Evolutionary conservation across 2,329 filamentous ascomycete species (phyloP).

Genomic region (Botrytis medusae): DNA sequence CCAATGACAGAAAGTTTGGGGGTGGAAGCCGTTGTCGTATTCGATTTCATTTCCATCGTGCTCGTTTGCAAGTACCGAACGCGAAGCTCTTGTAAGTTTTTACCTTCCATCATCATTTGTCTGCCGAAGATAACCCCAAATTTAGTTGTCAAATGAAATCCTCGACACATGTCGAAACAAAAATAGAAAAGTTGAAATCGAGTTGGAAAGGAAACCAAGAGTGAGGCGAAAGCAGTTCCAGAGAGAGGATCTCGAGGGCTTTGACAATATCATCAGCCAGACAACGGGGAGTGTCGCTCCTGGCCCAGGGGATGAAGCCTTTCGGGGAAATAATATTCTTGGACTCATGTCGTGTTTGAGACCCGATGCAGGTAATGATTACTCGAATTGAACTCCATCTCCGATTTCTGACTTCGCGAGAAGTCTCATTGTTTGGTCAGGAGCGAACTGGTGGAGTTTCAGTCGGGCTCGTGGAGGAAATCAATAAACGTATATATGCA

Average conservation of each 20-base stretch:
- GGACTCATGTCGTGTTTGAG: not conserved
- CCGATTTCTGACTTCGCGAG: not conserved
- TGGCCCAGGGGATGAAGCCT: not conserved
- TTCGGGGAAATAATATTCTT: not conserved
- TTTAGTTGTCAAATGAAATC: too few species aligned
- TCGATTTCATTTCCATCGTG: not conserved
- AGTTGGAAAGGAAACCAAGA: not conserved
- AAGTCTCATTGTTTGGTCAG: not conserved
- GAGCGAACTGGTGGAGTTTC: not conserved
- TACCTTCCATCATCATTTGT: slow-evolving; percentile 4
- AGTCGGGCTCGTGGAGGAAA: not conserved
- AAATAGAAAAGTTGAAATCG: not conserved
- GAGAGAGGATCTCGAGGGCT: not conserved
- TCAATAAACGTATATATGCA: not conserved
- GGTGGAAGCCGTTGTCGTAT: not conserved
- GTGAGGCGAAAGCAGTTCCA: not conserved
- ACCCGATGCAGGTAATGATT: not conserved
- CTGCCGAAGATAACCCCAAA: not conserved
- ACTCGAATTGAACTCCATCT: not conserved
- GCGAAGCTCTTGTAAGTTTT: not conserved
- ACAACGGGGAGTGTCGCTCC: not conserved
- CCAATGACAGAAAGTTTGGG: not conserved
- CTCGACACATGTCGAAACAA: not conserved
- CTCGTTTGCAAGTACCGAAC: not conserved
- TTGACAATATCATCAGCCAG: not conserved